phyloP scores from a whole-genome alignment of 148 eudicot genomes.

The Oxyria digyna region DNA sequence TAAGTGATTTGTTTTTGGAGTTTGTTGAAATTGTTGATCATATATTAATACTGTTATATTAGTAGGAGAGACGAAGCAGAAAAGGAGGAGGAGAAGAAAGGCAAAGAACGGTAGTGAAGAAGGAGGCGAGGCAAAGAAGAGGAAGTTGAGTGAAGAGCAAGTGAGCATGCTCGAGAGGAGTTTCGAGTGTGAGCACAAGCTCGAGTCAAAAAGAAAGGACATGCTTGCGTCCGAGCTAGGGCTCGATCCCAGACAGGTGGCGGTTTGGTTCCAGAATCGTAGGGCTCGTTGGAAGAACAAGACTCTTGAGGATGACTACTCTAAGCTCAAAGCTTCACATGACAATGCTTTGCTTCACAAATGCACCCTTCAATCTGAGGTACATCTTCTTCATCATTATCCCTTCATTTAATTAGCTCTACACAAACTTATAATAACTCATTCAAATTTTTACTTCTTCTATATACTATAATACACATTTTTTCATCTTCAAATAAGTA shows the following conservation, averaged over 20 bases:
- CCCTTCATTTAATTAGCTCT: no score
- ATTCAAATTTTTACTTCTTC: no score
- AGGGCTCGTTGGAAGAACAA: slow-evolving; percentile 87
- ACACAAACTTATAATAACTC: no score
- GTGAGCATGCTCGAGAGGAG: slow-evolving; percentile 43
- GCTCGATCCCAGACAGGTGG: slow-evolving; percentile 80
- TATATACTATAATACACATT: no score
- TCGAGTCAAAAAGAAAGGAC: slow-evolving; percentile 83
- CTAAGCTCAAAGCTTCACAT: slow-evolving; percentile 42
- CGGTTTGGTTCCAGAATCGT: slow-evolving; percentile 95
- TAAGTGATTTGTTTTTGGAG: no score
- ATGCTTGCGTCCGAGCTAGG: slow-evolving; percentile 65
- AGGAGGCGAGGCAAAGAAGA: slow-evolving; percentile 33
- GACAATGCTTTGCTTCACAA: slow-evolving; percentile 46
- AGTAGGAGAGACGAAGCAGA: neutral
- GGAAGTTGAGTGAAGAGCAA: slow-evolving; percentile 58
- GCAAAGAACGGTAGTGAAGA: slow-evolving; percentile 8
- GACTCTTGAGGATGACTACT: slow-evolving; percentile 70
- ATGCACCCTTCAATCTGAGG: slow-evolving; percentile 73
- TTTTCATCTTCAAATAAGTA: no score
- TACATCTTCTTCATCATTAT: no score
- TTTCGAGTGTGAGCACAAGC: slow-evolving; percentile 68
- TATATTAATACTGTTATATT: no score
- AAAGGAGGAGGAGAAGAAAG: slow-evolving; percentile 24
- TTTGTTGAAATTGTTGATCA: no score